These are phyloP conservation scores for Malus hybrid DNA, from an alignment of 331 rosid species.

Conservation along the genomic window DNA sequence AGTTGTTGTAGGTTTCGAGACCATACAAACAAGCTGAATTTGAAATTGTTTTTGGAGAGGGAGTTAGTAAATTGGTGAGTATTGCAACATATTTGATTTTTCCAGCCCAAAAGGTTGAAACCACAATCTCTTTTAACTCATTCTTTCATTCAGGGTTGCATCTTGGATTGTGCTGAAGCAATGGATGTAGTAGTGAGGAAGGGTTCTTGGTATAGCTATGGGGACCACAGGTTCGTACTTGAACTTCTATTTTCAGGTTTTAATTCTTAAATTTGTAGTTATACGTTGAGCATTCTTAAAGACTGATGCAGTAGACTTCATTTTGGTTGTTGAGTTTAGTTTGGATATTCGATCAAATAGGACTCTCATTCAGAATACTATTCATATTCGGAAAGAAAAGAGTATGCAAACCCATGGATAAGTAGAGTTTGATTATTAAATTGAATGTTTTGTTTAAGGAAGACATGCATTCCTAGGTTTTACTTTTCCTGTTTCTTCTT, in stretches of 20 bases:
- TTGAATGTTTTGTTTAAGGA: no score
- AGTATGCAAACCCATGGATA: neutral
- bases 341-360: neutral
- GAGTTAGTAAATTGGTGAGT: constrained; percentile 75
- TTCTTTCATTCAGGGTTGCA: constrained; percentile 71
- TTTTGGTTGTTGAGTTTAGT: neutral
- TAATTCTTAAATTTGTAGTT: neutral
- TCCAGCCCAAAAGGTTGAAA: neutral
- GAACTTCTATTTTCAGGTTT: constrained; percentile 10
- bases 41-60: constrained; percentile 95
- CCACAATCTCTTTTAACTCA: constrained; percentile 16
- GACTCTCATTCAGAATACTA: neutral
- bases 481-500: no score
- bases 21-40: constrained; percentile 97
- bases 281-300: neutral
- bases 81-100: neutral
- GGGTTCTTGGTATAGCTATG: constrained; percentile 97
- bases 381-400: neutral
- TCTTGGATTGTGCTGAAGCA: constrained; percentile 92
- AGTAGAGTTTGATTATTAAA: neutral
- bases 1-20: constrained; percentile 73
- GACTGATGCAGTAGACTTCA: no score
- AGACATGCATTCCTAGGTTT: no score
- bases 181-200: constrained; percentile 72
- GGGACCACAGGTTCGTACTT: constrained; percentile 70